A percentile compares a stretch with the other conserved stretches of the same genome.
Evolutionary conservation across 805 yeast genomes (phyloP).

Genomic region (Wickerhamomyces bisporus): DNA sequence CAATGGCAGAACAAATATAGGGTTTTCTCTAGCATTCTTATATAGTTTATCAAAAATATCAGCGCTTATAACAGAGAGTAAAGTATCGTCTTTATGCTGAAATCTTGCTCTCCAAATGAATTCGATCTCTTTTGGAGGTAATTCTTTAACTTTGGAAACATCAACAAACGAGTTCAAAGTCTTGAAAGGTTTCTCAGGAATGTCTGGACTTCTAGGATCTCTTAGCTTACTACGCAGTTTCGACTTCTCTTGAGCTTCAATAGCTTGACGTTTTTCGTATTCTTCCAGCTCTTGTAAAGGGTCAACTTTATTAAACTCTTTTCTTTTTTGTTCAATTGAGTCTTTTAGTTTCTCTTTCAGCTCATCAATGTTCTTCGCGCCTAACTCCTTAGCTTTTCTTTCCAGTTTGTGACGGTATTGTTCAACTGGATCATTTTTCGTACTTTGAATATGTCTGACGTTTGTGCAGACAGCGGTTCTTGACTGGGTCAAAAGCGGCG

Average conservation of each 20-base stretch:
- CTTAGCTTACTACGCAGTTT: conserved; percentile 23
- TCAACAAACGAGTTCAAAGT: conserved; percentile 69
- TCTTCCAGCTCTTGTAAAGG: conserved; percentile 66
- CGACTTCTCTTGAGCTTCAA: conserved; percentile 21
- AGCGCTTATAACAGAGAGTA: conserved; percentile 60
- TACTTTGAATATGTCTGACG: conserved; percentile 12
- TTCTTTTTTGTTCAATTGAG: conserved; percentile 50
- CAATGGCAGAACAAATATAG: conserved; percentile 84
- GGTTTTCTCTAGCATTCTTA: conserved; percentile 63
- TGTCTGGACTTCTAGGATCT: conserved; percentile 34
- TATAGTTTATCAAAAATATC: conserved; percentile 59
- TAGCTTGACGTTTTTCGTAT: conserved; percentile 33
- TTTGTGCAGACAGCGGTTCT: conserved; percentile 17
- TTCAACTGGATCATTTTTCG: conserved; percentile 23
- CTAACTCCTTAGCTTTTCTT: conserved; percentile 34
- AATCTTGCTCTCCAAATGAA: conserved; percentile 88
- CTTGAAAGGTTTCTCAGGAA: conserved; percentile 54
- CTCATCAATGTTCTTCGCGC: conserved; percentile 48
- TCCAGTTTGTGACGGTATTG: conserved; percentile 32
- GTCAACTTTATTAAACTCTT: conserved; percentile 56
- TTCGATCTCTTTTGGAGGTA: conserved; percentile 63
- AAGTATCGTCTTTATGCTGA: conserved; percentile 47
- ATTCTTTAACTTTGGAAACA: conserved; percentile 52
- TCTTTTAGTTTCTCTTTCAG: conserved; percentile 59
- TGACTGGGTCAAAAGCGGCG: conserved; percentile 2